Base-by-base conservation (phyloP, 2,329 filamentous ascomycete species). In the Grosmannia clavigera region DNA sequence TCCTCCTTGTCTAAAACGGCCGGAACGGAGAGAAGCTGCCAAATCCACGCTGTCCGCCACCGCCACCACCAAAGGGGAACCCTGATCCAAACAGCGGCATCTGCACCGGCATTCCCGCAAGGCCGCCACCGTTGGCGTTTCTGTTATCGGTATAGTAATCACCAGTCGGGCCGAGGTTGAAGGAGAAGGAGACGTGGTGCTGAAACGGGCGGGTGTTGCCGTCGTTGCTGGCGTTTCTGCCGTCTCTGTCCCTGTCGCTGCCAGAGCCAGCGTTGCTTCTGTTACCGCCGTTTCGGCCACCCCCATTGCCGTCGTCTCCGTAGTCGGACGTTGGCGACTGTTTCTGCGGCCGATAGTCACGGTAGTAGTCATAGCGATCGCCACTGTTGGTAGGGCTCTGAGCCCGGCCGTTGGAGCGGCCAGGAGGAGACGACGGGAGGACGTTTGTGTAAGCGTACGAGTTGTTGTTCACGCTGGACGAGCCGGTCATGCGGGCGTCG, bases 331-430 rank as follows among this genome's bases (percentile, higher is more conserved):
- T 27, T 1, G 61, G 62, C 19, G 62, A 60, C 7, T 38, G 43
- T 0, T 60, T 58, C 53, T 58, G 60, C 1, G 58, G 58, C 58
- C 53, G 58, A 56, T 61, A 60, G 60, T 61, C 56, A 5, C 56
- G 56, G 60, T 61, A 63, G 60, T 55, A 59, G 22, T 61, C 55
- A 40, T 61, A 61, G 31, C 58, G 58, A 53, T 58, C 60, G 55
- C 46, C 59, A 58, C 55, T 61, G 40, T 60, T 57, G 16, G 57
- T 55, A 0, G 61, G 55, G 58, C 60, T 61, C 27, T 61, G 55
- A 9, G 33, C n/a, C 14, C 58, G 58, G 43, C 55, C 25, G 22
- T 48, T 55, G 38, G 31, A 57, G n/a, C 14, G 27, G 2, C 40
- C 25, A 12, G 51, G 27, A 9, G 58, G 35, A 19, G 48, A 29